Evolutionary conservation across 805 yeast species (phyloP).

Genomic region (Pichia kluyveri): DNA sequence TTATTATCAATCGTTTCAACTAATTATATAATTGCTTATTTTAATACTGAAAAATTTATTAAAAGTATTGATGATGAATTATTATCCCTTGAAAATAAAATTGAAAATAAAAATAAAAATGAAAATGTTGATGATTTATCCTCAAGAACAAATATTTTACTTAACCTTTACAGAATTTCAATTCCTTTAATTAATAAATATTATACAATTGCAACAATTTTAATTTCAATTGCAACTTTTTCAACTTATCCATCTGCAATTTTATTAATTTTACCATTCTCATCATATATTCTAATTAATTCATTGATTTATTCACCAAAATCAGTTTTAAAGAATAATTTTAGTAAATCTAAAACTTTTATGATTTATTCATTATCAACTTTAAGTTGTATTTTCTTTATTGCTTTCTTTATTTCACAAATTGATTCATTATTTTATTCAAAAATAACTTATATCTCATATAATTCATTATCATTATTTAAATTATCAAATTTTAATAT

Average conservation of each 20-base stretch:
- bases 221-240: constrained; percentile 59
- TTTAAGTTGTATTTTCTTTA: constrained; percentile 9
- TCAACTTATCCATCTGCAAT: constrained; percentile 90
- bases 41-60: constrained; percentile 20
- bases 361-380: constrained; percentile 13
- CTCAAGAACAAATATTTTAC: constrained; percentile 9
- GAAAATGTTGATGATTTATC: constrained; percentile 5
- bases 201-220: constrained; percentile 28
- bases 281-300: constrained; percentile 26
- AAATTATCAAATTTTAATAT: constrained; percentile 80
- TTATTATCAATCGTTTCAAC: constrained; percentile 38
- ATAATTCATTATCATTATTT: constrained; percentile 17
- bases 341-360: constrained; percentile 6
- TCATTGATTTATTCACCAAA: constrained; percentile 4
- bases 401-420: constrained; percentile 16
- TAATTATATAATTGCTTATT: constrained; percentile 28
- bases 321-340: constrained; percentile 6
- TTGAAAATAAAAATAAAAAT: constrained; percentile 8
- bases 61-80: constrained; percentile 13
- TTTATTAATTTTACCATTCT: constrained; percentile 54
- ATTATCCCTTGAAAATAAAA: constrained; percentile 9
- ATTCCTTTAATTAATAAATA: constrained; percentile 14
- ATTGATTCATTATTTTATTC: constrained; percentile 60
- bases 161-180: constrained; percentile 8
- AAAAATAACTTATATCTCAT: constrained; percentile 56